phyloP scores from a whole-genome alignment of 1,139 yeast species.

The Kurtzmaniella natalensis region DNA sequence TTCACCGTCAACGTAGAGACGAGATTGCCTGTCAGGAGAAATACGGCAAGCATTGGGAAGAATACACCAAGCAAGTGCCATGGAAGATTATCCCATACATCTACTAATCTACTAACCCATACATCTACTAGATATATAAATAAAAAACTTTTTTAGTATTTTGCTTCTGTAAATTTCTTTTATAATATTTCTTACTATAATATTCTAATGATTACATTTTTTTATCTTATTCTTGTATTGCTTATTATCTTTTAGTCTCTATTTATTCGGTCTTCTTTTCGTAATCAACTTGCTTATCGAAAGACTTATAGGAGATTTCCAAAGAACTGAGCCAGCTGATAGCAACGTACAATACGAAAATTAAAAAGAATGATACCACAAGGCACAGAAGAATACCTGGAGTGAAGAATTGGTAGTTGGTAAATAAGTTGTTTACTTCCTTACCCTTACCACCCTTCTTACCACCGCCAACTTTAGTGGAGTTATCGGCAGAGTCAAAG shows the following conservation, averaged over 20 bases:
- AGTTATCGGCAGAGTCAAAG: conserved; percentile 12
- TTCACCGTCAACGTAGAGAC: conserved; percentile 89
- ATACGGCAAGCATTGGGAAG: conserved; percentile 82
- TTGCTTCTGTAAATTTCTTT: not conserved
- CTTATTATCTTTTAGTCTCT: conserved; percentile 1
- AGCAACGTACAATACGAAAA: conserved; percentile 50
- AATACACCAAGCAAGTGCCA: conserved; percentile 77
- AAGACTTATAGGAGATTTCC: conserved; percentile 67
- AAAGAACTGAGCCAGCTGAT: conserved; percentile 57
- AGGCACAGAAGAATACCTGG: conserved; percentile 66
- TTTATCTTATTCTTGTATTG: conserved; percentile 1
- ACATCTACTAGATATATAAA: no score
- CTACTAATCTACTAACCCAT: conserved; percentile 47
- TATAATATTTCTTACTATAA: not conserved
- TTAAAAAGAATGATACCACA: conserved; percentile 51
- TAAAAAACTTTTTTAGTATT: no score
- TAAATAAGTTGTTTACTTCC: conserved; percentile 25
- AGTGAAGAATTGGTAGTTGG: conserved; percentile 40
- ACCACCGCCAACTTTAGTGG: not conserved
- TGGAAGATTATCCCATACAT: conserved; percentile 87
- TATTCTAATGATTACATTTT: not conserved
- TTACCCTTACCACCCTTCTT: conserved; percentile 7
- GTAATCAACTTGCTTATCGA: conserved; percentile 62
- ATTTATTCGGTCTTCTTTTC: conserved; percentile 57
- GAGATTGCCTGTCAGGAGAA: conserved; percentile 85